Conservation (phyloP, 225 moss, liverwort and hornwort genomes). For the Anthoceros angustus region DNA sequence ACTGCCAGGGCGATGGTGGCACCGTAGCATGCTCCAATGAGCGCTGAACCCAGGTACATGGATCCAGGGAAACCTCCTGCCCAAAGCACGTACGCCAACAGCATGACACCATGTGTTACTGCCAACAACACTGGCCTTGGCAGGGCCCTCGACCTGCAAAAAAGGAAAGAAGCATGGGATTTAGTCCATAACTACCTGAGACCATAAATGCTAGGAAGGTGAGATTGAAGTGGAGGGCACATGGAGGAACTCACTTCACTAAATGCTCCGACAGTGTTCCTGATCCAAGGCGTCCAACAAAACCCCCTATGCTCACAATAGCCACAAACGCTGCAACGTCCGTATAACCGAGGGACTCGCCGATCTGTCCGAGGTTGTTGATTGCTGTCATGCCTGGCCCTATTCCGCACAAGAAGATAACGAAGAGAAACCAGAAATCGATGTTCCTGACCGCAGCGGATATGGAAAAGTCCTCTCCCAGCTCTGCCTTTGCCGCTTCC, state of each 20-base stretch:
- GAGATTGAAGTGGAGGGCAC: too few relatives aligned
- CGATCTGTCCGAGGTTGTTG: constrained; percentile 92
- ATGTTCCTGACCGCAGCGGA: constrained; percentile 29
- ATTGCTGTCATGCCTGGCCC: constrained; percentile 86
- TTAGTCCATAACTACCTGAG: not conserved
- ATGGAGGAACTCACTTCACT: constrained; percentile 40
- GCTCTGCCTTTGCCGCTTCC: constrained; percentile 11
- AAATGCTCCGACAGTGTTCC: constrained; percentile 73
- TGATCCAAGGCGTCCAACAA: constrained; percentile 72
- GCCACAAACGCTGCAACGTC: constrained; percentile 71
- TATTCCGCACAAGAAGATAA: constrained; percentile 59
- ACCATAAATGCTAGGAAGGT: not conserved
- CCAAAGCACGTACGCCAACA: constrained; percentile 52
- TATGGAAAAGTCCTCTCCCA: constrained; percentile 51
- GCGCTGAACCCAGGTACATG: constrained; percentile 34
- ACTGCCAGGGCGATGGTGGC: constrained; percentile 43
- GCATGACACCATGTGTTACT: constrained; percentile 45
- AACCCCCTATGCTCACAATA: constrained; percentile 77
- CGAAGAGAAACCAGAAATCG: constrained; percentile 76
- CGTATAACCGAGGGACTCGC: constrained; percentile 54
- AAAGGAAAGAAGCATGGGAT: not conserved
- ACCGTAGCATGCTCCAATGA: constrained; percentile 45
- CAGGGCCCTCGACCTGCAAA: constrained; percentile 46
- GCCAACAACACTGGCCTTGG: constrained; percentile 83
- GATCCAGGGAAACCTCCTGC: constrained; percentile 52